Evolutionary conservation across 768 basidiomycete species (phyloP).

Genomic region (Ramaria rubella): DNA sequence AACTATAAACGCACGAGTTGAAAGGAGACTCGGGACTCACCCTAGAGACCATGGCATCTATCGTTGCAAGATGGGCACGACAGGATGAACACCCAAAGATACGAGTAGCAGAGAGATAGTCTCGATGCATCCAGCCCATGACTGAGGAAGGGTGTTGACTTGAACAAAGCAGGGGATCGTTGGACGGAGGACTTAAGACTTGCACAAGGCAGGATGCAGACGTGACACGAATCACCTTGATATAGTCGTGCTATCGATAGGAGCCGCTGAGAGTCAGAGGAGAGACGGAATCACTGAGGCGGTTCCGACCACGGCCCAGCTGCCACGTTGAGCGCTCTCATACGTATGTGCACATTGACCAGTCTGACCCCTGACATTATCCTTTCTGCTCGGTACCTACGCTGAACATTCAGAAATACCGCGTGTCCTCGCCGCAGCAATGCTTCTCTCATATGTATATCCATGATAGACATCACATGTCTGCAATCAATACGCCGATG

Average conservation of each 20-base stretch:
- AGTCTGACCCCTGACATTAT: background rate
- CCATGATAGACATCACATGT: no score
- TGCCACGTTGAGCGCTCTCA: background rate
- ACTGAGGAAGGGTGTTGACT: background rate
- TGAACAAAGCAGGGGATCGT: background rate
- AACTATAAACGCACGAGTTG: conserved; percentile 1
- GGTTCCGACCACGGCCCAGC: background rate
- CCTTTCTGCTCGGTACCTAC: background rate
- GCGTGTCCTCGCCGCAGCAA: no score
- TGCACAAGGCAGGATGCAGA: background rate
- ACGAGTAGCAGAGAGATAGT: conserved; percentile 76
- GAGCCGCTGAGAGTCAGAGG: background rate
- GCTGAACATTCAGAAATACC: no score
- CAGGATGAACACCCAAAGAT: conserved; percentile 86
- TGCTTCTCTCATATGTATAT: no score
- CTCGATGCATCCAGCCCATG: conserved; percentile 89
- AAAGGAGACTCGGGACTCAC: conserved; percentile 37
- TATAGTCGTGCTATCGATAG: background rate
- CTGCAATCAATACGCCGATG: background rate
- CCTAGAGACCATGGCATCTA: conserved; percentile 85
- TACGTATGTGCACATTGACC: background rate
- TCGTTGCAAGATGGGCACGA: conserved; percentile 86
- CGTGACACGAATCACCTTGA: background rate
- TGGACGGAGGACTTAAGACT: no score
- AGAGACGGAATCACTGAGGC: background rate